Evolutionary conservation across 257 asterid genomes (phyloP), one percentile per base, ranked within the genome.

Genomic region (Solanum etuberosum): DNA sequence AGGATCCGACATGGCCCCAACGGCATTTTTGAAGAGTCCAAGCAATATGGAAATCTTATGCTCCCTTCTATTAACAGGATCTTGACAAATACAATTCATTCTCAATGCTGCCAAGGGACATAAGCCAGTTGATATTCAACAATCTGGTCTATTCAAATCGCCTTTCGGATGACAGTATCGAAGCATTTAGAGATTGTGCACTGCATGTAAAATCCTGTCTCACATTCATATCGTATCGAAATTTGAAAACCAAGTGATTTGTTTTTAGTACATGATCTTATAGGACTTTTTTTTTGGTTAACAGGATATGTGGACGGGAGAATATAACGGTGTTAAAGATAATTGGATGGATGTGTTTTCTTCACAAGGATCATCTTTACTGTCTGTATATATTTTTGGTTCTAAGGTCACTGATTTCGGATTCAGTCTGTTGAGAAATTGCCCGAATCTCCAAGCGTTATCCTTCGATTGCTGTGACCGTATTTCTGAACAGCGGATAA

Each of bases 171-270:
- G 89, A 91, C 37, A 84, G 84, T 63, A 93, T 97, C 5, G 94
- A 96, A 89, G 96, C 97, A 77, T 97, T 97, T 88, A 92, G 99
- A 81, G 99, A 97, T 80, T 96, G 99, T 91, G 96, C 95, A 73
- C 97, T 97, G 88, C 96, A 97, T 95, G 99, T 95, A 92, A 86
- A 40, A 57, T 61, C 23, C 31, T 5, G 0, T 12, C 31, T 13
- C 16, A 35, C 6, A 43, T 43, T 1, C 6, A 43, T 43, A 25
- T 43, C 84, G 12, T 77, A 27, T 2, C 12, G 14, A 27, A 67
- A 2, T 13, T 61, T 31, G 38, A 23, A n/a, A 51, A n/a, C 40
- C 63, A 40, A 37, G 23, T 25, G 43, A 42, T 51, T 21, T 14
- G 42, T 16, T 14, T 73, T 29, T 1, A n/a, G 18, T 80, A 83